Percentiles rank a stretch among this genome's conserved stretches.
Conservation (phyloP, 2,329 filamentous ascomycete species). For the Fonsecaea erecta region DNA sequence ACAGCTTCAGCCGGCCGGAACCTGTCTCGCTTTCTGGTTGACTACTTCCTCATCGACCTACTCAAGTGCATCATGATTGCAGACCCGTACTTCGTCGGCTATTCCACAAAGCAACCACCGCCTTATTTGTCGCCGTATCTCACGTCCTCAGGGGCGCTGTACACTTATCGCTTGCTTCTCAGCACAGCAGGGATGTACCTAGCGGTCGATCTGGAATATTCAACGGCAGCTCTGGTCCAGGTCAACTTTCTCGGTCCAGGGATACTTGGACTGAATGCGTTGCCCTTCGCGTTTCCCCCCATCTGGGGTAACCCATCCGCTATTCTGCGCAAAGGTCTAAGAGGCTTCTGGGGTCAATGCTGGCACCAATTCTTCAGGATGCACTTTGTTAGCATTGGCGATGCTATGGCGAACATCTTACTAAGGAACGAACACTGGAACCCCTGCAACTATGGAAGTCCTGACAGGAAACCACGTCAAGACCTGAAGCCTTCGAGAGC, state of each 20-base stretch:
- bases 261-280: constrained; percentile 4
- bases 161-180: constrained; percentile 4
- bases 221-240: not conserved
- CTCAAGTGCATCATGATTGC: constrained; percentile 9
- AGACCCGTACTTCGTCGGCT: constrained; percentile 12
- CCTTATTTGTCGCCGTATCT: not conserved
- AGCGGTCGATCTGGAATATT: constrained; percentile 5
- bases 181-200: not conserved
- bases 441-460: not conserved
- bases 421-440: not conserved
- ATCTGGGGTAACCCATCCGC: constrained; percentile 7
- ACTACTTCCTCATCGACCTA: constrained; percentile 9
- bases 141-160: not conserved
- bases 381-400: constrained; percentile 13
- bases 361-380: constrained; percentile 11
- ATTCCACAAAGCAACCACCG: not conserved
- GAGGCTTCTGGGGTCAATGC: constrained; percentile 9
- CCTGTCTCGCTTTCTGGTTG: constrained; percentile 1
- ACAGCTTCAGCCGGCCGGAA: not conserved
- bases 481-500: not conserved
- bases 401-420: not conserved
- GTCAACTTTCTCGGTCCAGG: constrained; percentile 7
- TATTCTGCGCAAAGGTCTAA: constrained; percentile 3
- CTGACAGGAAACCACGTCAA: not conserved
- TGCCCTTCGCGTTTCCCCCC: not conserved